Percentiles rank a stretch among this genome's conserved stretches.
Conservation (phyloP, 2,329 filamentous ascomycete species). For the Colletotrichum acutatum region DNA sequence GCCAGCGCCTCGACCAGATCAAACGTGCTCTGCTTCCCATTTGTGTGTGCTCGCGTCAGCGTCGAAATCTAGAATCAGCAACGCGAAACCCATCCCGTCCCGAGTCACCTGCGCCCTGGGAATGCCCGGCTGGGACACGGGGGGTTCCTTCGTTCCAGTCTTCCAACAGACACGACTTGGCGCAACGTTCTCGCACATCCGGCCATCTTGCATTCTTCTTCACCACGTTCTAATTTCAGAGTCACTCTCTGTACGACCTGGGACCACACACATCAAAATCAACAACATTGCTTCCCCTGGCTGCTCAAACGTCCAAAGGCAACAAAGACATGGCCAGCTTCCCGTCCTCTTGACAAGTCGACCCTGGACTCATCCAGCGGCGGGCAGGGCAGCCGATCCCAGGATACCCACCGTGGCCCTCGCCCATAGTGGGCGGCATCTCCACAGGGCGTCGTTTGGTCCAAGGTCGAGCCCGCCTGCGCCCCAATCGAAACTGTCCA, state of each 20-base stretch:
- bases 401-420: constrained; percentile 14
- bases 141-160: constrained; percentile 3
- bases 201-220: not conserved
- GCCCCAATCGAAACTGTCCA: constrained; percentile 35
- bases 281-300: not conserved
- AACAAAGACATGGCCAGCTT: not conserved
- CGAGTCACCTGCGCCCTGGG: constrained; percentile 30
- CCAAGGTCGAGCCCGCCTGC: constrained; percentile 28
- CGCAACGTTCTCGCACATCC: constrained; percentile 17
- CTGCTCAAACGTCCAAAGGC: not conserved
- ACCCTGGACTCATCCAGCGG: not conserved
- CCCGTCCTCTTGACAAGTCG: not conserved
- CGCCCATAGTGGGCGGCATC: constrained; percentile 15
- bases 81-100: constrained; percentile 34
- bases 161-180: constrained; percentile 10
- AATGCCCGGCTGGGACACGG: constrained; percentile 8
- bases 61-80: constrained; percentile 36
- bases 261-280: not conserved
- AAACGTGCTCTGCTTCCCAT: constrained; percentile 34
- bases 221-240: not conserved
- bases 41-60: constrained; percentile 33
- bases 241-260: not conserved
- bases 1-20: constrained; percentile 22
- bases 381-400: not conserved
- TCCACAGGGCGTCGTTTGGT: constrained; percentile 29